A percentile compares a stretch with the other conserved stretches of the same genome.
Conservation (phyloP, 768 basidiomycete species). For the Jaapia argillacea region DNA sequence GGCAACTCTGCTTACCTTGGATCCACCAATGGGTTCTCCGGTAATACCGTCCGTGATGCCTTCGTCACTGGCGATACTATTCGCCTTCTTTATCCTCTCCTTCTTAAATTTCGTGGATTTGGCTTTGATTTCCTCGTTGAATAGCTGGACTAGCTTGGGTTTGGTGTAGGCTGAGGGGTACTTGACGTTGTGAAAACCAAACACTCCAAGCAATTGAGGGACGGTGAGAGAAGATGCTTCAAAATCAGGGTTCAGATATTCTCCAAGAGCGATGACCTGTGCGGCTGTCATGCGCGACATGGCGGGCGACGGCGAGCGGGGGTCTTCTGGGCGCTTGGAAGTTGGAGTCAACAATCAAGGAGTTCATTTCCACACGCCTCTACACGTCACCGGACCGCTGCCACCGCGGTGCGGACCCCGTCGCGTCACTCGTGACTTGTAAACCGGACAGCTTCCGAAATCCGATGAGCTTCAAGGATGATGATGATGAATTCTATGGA, state of each 20-base stretch:
- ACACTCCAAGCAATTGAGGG: constrained; percentile 69
- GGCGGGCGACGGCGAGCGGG: constrained; percentile 6
- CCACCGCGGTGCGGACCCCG: no score
- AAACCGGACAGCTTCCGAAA: no score
- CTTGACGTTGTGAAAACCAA: constrained; percentile 66
- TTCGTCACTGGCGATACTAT: constrained; percentile 68
- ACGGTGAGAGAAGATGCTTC: constrained; percentile 67
- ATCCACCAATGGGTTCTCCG: constrained; percentile 50
- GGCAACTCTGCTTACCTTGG: constrained; percentile 40
- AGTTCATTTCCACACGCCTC: no score
- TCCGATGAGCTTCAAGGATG: no score
- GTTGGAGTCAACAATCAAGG: neutral
- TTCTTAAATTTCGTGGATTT: constrained; percentile 47
- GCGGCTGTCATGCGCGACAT: constrained; percentile 78
- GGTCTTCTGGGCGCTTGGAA: neutral
- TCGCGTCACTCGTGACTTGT: no score
- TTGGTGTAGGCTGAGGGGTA: constrained; percentile 74
- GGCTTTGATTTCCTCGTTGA: constrained; percentile 66
- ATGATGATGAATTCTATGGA: no score
- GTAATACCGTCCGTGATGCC: constrained; percentile 81
- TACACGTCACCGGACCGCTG: no score
- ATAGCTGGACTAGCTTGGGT: constrained; percentile 64
- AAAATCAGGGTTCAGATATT: constrained; percentile 74
- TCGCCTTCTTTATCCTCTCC: constrained; percentile 54
- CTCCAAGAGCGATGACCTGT: constrained; percentile 62